phyloP scores from a whole-genome alignment of 176 grass and related monocot genomes.

The Triticum dicoccoides region DNA sequence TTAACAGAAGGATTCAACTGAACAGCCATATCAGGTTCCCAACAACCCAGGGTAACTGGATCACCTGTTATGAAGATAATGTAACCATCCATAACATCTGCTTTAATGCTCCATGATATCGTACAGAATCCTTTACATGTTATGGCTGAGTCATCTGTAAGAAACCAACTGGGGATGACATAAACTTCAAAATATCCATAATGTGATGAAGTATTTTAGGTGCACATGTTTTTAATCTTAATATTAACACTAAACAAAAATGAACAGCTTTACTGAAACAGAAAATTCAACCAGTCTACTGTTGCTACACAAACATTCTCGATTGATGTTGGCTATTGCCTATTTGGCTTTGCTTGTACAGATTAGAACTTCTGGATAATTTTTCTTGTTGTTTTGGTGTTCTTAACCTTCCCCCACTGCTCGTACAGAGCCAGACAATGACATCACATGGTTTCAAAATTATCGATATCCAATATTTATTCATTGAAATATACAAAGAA shows the following conservation, averaged over 20 bases:
- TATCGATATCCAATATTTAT: no score
- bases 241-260: slow-evolving; percentile 10
- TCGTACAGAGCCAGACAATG: no score
- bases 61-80: slow-evolving; percentile 76
- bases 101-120: slow-evolving; percentile 79
- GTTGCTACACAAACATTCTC: no score
- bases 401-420: no score
- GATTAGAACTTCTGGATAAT: no score
- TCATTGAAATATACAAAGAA: no score
- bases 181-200: slow-evolving; percentile 15
- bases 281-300: neutral
- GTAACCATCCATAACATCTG: slow-evolving; percentile 67
- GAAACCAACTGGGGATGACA: slow-evolving; percentile 31
- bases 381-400: no score
- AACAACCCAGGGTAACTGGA: slow-evolving; percentile 78
- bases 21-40: slow-evolving; percentile 80
- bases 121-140: slow-evolving; percentile 79
- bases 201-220: slow-evolving; percentile 9
- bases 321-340: no score
- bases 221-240: neutral
- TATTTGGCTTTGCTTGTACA: no score
- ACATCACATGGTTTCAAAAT: no score
- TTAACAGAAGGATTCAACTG: slow-evolving; percentile 56
- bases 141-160: slow-evolving; percentile 58
- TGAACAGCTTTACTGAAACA: neutral